Percentiles rank a stretch among this genome's conserved stretches.
Conservation (phyloP, 2,329 filamentous ascomycete genomes). For the Xylariaceae sp. region DNA sequence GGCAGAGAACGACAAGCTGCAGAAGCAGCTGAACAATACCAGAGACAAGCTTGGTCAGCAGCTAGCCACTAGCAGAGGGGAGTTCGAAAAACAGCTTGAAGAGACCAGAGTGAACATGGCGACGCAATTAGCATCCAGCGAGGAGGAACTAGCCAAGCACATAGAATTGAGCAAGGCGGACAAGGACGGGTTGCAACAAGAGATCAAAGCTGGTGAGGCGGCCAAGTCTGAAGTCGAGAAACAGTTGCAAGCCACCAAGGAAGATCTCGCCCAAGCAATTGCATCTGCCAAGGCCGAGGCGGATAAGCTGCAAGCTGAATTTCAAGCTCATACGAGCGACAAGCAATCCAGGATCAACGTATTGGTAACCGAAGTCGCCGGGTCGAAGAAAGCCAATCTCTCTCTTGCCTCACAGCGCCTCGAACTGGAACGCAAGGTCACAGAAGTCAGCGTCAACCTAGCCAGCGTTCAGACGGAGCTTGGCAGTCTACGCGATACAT, state of each 20-base stretch:
- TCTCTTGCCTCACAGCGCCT: constrained; percentile 25
- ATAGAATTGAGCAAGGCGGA: constrained; percentile 3
- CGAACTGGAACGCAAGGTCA: constrained; percentile 20
- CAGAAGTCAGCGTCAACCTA: constrained; percentile 21
- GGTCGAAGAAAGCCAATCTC: constrained; percentile 29
- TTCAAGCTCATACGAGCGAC: constrained; percentile 21
- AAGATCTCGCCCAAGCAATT: constrained; percentile 12
- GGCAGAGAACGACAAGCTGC: constrained; percentile 7
- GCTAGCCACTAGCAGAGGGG: constrained; percentile 6
- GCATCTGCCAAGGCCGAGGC: constrained; percentile 12
- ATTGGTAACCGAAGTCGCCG: constrained; percentile 24
- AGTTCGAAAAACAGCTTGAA: constrained; percentile 15
- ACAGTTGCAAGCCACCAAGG: constrained; percentile 14
- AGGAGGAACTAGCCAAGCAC: constrained; percentile 2
- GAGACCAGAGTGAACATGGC: constrained; percentile 10
- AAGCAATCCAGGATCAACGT: constrained; percentile 25
- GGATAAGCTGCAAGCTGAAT: constrained; percentile 19
- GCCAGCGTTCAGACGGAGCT: constrained; percentile 20
- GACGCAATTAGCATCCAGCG: not conserved
- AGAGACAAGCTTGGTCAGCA: constrained; percentile 16
- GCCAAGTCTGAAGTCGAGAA: constrained; percentile 15
- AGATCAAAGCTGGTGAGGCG: constrained; percentile 4
- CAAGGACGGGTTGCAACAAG: constrained; percentile 2
- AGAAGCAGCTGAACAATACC: constrained; percentile 16
- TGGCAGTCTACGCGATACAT: constrained; percentile 17